These are phyloP conservation scores for Sclerotinia sclerotiorum DNA, from an alignment of 2,329 filamentous ascomycete genomes.

Conservation along the genomic window DNA sequence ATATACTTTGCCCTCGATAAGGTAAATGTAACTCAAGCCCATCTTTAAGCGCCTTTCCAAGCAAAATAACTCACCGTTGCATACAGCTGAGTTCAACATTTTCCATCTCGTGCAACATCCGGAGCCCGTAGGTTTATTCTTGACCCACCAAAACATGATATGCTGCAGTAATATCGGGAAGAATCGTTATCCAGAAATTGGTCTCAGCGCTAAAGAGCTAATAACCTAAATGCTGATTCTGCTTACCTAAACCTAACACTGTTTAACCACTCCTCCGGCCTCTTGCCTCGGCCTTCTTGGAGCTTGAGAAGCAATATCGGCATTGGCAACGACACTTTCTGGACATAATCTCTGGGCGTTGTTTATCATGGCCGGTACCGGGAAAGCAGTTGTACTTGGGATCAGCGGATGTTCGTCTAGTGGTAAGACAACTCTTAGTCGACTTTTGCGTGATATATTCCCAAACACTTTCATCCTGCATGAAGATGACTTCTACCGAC, in stretches of 20 bases:
- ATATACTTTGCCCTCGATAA: neutral
- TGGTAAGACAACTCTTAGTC: slow-evolving; percentile 90
- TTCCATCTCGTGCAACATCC: neutral
- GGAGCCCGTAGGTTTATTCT: neutral
- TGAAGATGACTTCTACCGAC: slow-evolving; percentile 92
- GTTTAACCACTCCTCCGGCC: neutral
- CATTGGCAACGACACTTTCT: neutral
- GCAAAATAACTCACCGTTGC: neutral
- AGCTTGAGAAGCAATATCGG: neutral
- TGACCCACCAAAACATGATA: slow-evolving; percentile 12
- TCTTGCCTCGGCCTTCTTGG: neutral
- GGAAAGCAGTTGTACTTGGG: slow-evolving; percentile 61
- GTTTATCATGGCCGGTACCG: slow-evolving; percentile 24
- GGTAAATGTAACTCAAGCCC: neutral
- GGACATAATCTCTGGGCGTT: too few relatives aligned
- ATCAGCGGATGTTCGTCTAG: slow-evolving; percentile 89
- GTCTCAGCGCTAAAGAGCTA: neutral
- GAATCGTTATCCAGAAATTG: slow-evolving; percentile 6
- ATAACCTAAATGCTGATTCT: neutral
- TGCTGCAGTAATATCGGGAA: slow-evolving; percentile 3
- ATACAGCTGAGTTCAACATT: neutral
- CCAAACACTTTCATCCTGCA: slow-evolving; percentile 80
- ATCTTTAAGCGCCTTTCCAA: neutral
- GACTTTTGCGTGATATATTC: slow-evolving; percentile 80
- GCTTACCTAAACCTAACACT: slow-evolving; percentile 6